Evolutionary conservation across 495 filamentous ascomycete genomes (phyloP), one percentile per base, ranked within the genome.

Genomic region (Apodospora peruviana): DNA sequence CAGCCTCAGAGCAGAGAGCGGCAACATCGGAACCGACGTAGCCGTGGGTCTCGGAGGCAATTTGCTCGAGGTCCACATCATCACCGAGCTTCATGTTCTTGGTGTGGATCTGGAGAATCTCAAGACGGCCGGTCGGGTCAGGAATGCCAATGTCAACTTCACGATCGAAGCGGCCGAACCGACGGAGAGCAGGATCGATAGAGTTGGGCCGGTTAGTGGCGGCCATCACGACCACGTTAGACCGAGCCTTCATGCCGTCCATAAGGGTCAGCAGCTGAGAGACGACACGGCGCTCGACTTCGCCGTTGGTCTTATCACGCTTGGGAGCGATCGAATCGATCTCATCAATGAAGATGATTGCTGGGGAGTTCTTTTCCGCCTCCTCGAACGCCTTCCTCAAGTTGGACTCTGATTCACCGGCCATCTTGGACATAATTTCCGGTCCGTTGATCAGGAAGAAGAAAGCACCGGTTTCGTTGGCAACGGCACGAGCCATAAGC

Each of bases 361-460:
- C 91, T 7, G 91, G 91, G 1, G 91, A 95, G 73, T 98, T 96
- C 84, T 98, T 98, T 77, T 98, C 91, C 27, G 91, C 91, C 75
- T 98, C 93, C 66, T 98, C 91, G 59, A 98, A 98, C 11, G 91
- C 91, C 73, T 96, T 96, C 56, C 91, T 84, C 40, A 98, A 71
- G 69, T 98, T 98, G 37, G 91, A 96, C 68, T 97, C 91, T 43
- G 91, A 97, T 67, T 97, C 91, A 78, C 91, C 91, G 27, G 91
- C 91, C 91, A 97, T 97, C 80, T 97, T 97, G 39, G 91, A 96
- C 91, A 97, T 97, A 74, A 97, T 96, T 70, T 97, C 91, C 24
- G 91, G 91, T 51, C 89, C 91, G 73, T 97, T 97, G 80, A 97
- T 97, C 25, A 98, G 73, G 82, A 98, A 98, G 78, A 98, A 98